phyloP scores from a whole-genome alignment of 768 basidiomycete species.

The Podaxis rugospora region DNA sequence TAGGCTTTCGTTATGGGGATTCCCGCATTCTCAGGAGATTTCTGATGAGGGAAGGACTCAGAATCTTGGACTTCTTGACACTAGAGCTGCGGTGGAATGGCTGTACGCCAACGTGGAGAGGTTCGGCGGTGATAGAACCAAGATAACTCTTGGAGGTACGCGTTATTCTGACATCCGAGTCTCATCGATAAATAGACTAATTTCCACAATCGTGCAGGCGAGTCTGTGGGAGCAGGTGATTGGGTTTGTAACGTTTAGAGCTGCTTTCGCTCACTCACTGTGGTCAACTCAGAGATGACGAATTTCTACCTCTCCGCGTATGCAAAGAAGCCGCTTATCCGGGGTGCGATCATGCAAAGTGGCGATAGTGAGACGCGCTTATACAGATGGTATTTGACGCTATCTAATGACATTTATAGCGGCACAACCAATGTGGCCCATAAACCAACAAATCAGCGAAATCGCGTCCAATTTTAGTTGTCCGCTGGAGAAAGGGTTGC shows the following conservation, averaged over 20 bases:
- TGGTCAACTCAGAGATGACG: constrained; percentile 24
- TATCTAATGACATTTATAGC: constrained; percentile 13
- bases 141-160: constrained; percentile 39
- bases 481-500: constrained; percentile 19
- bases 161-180: background rate
- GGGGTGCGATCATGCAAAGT: constrained; percentile 31
- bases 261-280: background rate
- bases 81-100: constrained; percentile 41
- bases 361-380: constrained; percentile 22
- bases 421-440: constrained; percentile 29
- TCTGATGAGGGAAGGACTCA: constrained; percentile 26
- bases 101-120: constrained; percentile 33
- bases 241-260: background rate
- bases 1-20: constrained; percentile 33
- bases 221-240: constrained; percentile 30
- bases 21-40: constrained; percentile 35
- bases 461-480: constrained; percentile 25
- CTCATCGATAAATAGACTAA: background rate
- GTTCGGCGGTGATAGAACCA: constrained; percentile 41
- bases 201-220: constrained; percentile 16
- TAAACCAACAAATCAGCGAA: constrained; percentile 24
- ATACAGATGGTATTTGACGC: background rate
- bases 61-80: constrained; percentile 50
- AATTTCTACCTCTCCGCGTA: constrained; percentile 30
- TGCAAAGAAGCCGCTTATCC: constrained; percentile 22